Base-by-base conservation (phyloP, 2,329 filamentous ascomycete species). In the Xylaria sp. region DNA sequence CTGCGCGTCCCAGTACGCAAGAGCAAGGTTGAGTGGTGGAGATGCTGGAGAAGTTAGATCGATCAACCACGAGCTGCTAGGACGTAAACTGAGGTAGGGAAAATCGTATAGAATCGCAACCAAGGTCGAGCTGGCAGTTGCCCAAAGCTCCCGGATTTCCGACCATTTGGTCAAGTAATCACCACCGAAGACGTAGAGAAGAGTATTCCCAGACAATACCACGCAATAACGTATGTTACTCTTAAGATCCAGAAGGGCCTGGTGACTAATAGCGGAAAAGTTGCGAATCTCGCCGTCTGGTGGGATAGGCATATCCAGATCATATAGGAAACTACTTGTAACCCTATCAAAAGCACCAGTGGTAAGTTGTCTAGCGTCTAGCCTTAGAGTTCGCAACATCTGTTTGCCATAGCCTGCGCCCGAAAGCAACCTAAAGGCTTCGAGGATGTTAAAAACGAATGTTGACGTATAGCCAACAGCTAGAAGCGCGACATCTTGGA, bases 211-310 rank as follows among this genome's bases (percentile, higher is more conserved):
- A 0, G 85, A 62, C 5, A 79, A 74, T 1, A 80, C 77, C 6
- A 87, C 73, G 0, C 83, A 74, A 11, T 79, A 73, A 4, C 78
- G 76, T 36, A 90, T 79, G 38, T 87, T 82, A 38, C 80, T 80
- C 76, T 92, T 89, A 66, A 93, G 82, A 4, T 83, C 79, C 48
- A 88, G 82, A 40, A 94, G 81, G 9, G 92, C 90, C 67, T 90
- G 88, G 75, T 94, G 92, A 66, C 92, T 93, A 73, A 92, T 83
- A 53, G 91, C 89, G 0, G 92, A 94, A 74, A 94, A 94, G 74
- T 90, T 89, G 59, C 91, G 91, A 64, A 94, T 87, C 75, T 94
- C 92, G 2, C 87, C 83, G 4, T 80, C 76, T 0, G 85, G 83
- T 26, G 87, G 81, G 61, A 85, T 79, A 0, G 85, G 83, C 33